Conservation (phyloP, 331 rosid species). For the Quercus tomentella region DNA sequence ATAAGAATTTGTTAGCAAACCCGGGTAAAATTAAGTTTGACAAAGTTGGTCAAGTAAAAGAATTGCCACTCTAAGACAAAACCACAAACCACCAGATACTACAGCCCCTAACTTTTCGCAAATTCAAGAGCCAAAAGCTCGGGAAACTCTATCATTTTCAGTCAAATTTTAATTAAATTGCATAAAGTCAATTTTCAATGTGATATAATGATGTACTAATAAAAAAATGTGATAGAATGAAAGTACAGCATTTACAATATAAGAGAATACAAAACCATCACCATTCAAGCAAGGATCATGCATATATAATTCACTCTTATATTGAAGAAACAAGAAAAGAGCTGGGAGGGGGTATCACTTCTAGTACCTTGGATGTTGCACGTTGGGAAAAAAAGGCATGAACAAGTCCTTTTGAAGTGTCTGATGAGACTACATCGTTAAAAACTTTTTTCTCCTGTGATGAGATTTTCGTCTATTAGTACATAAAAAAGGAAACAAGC, state of each 20-base stretch:
- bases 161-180: not conserved
- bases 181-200: not conserved
- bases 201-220: not conserved
- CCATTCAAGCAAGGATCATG: not conserved
- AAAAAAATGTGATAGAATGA: not conserved
- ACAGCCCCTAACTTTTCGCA: not conserved
- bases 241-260: not conserved
- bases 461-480: conserved; percentile 24
- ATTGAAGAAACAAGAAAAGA: not conserved
- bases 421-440: conserved; percentile 58
- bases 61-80: not conserved
- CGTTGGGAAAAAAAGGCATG: conserved; percentile 91
- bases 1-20: not conserved
- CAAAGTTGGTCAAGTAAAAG: not conserved
- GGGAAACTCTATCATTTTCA: not conserved
- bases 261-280: not conserved
- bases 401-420: conserved; percentile 83
- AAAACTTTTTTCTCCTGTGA: conserved; percentile 83
- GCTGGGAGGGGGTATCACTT: conserved; percentile 5
- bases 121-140: not conserved
- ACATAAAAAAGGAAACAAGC: conserved; percentile 3
- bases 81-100: not conserved
- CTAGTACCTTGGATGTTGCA: conserved; percentile 72
- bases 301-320: not conserved
- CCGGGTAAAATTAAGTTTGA: not conserved